Evolutionary conservation across 768 basidiomycete species (phyloP), one percentile per base, ranked within the genome.

Genomic region (Lactarius deliciosus): DNA sequence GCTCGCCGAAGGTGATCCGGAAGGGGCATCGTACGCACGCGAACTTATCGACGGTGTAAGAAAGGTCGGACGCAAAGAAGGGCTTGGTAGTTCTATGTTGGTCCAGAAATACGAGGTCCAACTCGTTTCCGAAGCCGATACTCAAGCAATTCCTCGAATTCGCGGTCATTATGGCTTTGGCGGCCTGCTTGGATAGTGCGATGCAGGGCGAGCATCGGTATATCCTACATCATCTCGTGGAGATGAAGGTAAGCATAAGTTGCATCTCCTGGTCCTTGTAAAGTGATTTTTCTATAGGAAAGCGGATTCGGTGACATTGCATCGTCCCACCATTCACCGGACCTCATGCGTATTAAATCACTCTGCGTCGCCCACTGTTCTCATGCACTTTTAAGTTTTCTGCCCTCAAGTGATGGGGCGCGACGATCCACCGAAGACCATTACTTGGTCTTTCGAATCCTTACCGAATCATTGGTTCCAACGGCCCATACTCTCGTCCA

Each of bases 91-190:
- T 34, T 73, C 76, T 6, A 74, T 79, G 7, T 69, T 88, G 3
- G 81, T 85, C 71, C 81, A 83, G 63, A 81, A 83, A 60, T 88
- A 85, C 70, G 82, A 75, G 4, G 79, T 66, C 73, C 74, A 53
- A 65, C 75, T 69, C 71, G 40, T 15, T 28, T 54, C 60, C 15
- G 58, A 68, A 13, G 64, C 57, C 20, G 69, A 69, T 45, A 74
- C 71, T 28, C 66, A 70, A 41, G 55, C 58, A 8, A 73, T 85
- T 85, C 13, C 69, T 83, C 28, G 82, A 85, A 50, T 80, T 80
- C 9, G 72, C 88, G n/a, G 74, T 81, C 4, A 76, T 76, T 22
- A 78, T 80, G 63, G 76, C 76, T 32, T 63, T 79, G 28, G 69
- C 79, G 16, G 69, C 74, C 7, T 86, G 84, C 70, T 72, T 88